Evolutionary conservation across 768 basidiomycete species (phyloP).

Genomic region (Rhizopogon roseolus): DNA sequence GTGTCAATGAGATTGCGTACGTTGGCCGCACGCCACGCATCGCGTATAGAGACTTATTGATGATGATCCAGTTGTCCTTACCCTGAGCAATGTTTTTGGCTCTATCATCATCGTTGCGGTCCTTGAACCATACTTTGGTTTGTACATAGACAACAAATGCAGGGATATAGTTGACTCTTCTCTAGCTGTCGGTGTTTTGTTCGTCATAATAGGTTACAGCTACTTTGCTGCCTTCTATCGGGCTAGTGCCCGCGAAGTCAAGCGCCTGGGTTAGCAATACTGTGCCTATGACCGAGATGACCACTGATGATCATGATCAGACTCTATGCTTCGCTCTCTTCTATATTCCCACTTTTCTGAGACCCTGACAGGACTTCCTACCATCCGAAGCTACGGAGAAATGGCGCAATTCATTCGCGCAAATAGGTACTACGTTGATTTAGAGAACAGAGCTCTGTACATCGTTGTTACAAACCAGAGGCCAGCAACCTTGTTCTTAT

Average conservation of each 20-base stretch:
- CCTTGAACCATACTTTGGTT: slow-evolving; percentile 59
- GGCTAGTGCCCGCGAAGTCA: slow-evolving; percentile 68
- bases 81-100: slow-evolving; percentile 47
- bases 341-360: slow-evolving; percentile 79
- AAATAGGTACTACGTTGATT: slow-evolving; percentile 64
- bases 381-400: slow-evolving; percentile 71
- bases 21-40: background rate
- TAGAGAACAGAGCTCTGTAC: slow-evolving; percentile 69
- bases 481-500: slow-evolving; percentile 17
- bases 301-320: slow-evolving; percentile 27
- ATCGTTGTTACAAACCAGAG: slow-evolving; percentile 66
- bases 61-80: slow-evolving; percentile 38
- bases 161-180: background rate
- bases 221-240: slow-evolving; percentile 69
- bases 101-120: slow-evolving; percentile 52
- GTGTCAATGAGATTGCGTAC: slow-evolving; percentile 55
- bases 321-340: slow-evolving; percentile 67
- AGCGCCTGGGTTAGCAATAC: slow-evolving; percentile 27
- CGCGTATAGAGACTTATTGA: background rate
- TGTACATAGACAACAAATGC: slow-evolving; percentile 15
- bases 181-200: slow-evolving; percentile 48
- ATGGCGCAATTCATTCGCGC: slow-evolving; percentile 55
- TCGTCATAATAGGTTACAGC: slow-evolving; percentile 53
- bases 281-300: background rate
- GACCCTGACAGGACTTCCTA: slow-evolving; percentile 65